A percentile compares a stretch with the other conserved stretches of the same genome.
phyloP scores from a whole-genome alignment of 2,329 filamentous ascomycete genomes.

The Penicillium sp. region DNA sequence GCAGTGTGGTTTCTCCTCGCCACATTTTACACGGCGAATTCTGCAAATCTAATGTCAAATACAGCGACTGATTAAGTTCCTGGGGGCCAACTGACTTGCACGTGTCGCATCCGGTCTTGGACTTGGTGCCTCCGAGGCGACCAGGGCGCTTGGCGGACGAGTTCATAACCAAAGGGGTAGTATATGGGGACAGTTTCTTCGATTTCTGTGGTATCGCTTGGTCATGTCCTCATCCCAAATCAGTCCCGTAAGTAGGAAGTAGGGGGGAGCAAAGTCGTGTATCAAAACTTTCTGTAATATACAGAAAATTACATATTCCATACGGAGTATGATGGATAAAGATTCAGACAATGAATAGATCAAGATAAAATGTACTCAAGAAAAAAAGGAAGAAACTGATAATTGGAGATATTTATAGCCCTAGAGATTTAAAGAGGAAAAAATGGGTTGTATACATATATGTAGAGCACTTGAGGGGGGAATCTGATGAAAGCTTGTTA shows the following conservation, averaged over 20 bases:
- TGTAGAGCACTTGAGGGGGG: too few relatives aligned
- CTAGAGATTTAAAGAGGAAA: too few relatives aligned
- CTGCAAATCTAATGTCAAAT: not conserved
- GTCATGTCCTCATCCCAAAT: not conserved
- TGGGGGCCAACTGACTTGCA: slow-evolving; percentile 21
- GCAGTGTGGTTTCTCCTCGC: slow-evolving; percentile 22
- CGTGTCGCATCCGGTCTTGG: slow-evolving; percentile 23
- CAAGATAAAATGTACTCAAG: too few relatives aligned
- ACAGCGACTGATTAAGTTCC: not conserved
- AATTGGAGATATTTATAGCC: too few relatives aligned
- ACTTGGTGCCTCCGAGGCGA: slow-evolving; percentile 20
- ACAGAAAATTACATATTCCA: not conserved
- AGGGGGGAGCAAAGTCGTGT: not conserved
- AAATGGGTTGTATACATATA: too few relatives aligned
- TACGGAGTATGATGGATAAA: too few relatives aligned
- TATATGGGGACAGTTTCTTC: not conserved
- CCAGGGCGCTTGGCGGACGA: slow-evolving; percentile 2
- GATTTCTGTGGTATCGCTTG: not conserved
- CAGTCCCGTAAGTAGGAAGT: not conserved
- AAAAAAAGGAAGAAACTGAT: too few relatives aligned
- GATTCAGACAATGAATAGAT: too few relatives aligned
- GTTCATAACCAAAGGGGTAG: not conserved
- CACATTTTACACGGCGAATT: slow-evolving; percentile 18
- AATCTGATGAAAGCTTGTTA: too few relatives aligned
- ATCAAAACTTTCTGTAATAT: not conserved